Evolutionary conservation across 2,329 filamentous ascomycete species (phyloP), one percentile per base, ranked within the genome.

Genomic region (Arthroderma sp.): DNA sequence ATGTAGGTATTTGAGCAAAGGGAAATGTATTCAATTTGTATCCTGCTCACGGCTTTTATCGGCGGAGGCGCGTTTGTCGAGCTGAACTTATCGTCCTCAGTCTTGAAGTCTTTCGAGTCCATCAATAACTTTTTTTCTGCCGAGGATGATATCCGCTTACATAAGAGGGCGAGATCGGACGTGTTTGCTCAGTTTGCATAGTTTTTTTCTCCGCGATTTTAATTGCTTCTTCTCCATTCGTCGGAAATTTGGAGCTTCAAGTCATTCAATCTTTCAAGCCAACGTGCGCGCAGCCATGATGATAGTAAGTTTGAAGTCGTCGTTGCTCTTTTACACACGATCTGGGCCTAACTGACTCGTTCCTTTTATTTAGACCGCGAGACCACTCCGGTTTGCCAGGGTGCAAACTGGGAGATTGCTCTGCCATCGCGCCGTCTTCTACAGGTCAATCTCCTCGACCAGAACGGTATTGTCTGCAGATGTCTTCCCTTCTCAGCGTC

Each of bases 401-500:
- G 5, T 33, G 22, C 48, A 45, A 39, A 39, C 10, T 38, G 28
- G 29, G 11, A 36, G 39, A 36, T 34, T 46, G 42, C 41, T 29
- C 42, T 38, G 10, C 29, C 5, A 29, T 6, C 31, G 27, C 7
- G 33, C 34, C 7, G 11, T 39, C n/a, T 31, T 22, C 27, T 38
- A 33, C 32, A 34, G 47, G 29, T 40, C 33, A n/a, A 46, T 51
- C 34, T 51, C 49, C 8, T 42, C 45, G 4, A 38, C 47, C 8
- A 37, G 37, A 34, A 44, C 42, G 37, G 29, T 45, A 11, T 38
- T 38, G 38, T 41, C 42, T 8, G 9, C 48, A 6, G 49, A 52
- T 29, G 45, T 50, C 10, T 51, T 50, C 42, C 51, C 49, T 30
- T 32, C 48, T 3, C 51, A 53, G 40, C 46, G 44, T 6, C 46